Base-by-base conservation (phyloP, 2,329 filamentous ascomycete species). In the Apiospora rasikravindrae region DNA sequence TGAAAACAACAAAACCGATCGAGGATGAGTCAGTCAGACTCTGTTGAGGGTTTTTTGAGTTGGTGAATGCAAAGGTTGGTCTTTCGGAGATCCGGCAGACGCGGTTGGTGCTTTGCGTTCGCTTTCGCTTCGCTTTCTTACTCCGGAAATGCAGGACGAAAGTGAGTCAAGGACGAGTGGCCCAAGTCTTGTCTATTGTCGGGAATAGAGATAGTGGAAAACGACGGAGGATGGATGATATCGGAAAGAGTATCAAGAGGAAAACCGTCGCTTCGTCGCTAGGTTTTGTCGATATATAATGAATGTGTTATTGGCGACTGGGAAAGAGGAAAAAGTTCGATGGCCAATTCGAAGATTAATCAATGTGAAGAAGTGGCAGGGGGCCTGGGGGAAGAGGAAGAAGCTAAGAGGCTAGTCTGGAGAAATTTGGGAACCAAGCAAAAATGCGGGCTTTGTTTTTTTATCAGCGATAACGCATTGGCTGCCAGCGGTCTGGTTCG, bases 401-500 rank as follows among this genome's bases (percentile, higher is more conserved):
- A 33, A 11, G 16, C 53, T 64, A 64, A 40, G 11, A 40, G 33
- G 33, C 33, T 64, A 64, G 33, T n/a, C 57, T 64, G 33, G 29
- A 64, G 57, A 64, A 64, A 64, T 64, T 64, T 64, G 33, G 33
- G 40, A 64, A n/a, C 45, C 19, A 22, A 47, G 44, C 44, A 22
- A 49, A 10, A 24, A 24, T 51, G 49, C 49, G 49, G n/a, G n/a
- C 49, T 51, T 49, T 49, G n/a, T 19, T 51, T 19, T 51, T 51
- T 26, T 51, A 51, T n/a, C 33, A 64, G 57, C 57, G 57, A 64
- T 64, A 40, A 40, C 57, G 57, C 57, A 40, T n/a, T 22, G 53
- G 26, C 53, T 33, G 26, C 53, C 53, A 33, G 26, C 26, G 53
- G 26, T 22, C 26, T 19, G 16, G 53, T 22, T 7, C 5, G 26